A percentile compares a stretch with the other conserved stretches of the same genome.
Conservation (phyloP, 768 basidiomycete genomes). For the Macrolepiota dolichaula region DNA sequence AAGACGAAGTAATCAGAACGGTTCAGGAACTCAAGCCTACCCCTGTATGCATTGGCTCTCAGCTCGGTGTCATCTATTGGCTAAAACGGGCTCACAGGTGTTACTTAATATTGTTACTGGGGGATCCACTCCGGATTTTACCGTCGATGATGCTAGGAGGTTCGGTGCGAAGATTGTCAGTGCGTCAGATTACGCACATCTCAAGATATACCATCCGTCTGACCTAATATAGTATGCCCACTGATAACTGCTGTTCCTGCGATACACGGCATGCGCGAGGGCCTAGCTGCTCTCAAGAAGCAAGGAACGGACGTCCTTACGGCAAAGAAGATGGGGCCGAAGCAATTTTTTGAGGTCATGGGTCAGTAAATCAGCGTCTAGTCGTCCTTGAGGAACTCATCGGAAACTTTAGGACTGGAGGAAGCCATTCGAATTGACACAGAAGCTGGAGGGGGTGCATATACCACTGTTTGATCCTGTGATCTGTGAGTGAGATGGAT, state of each 20-base stretch:
- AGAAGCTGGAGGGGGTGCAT: slow-evolving; percentile 13
- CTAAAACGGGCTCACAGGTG: slow-evolving; percentile 19
- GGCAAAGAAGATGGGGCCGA: slow-evolving; percentile 44
- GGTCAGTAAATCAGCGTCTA: slow-evolving; percentile 22
- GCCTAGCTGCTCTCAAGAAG: slow-evolving; percentile 44
- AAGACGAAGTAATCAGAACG: slow-evolving; percentile 38
- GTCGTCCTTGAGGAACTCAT: neutral
- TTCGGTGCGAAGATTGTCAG: slow-evolving; percentile 43
- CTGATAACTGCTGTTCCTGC: slow-evolving; percentile 45
- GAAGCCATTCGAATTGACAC: slow-evolving; percentile 21
- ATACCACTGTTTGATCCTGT: neutral
- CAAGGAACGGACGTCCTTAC: slow-evolving; percentile 43
- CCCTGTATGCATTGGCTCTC: slow-evolving; percentile 22
- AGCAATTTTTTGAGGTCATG: slow-evolving; percentile 49
- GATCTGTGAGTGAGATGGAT: neutral
- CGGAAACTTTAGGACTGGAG: slow-evolving; percentile 17
- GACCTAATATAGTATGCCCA: slow-evolving; percentile 37
- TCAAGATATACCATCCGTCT: neutral
- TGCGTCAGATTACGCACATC: slow-evolving; percentile 11
- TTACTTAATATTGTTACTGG: slow-evolving; percentile 52
- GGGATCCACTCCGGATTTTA: slow-evolving; percentile 49
- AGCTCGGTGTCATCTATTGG: neutral
- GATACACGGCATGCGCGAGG: slow-evolving; percentile 44
- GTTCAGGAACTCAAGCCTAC: slow-evolving; percentile 37
- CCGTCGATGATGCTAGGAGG: slow-evolving; percentile 39